phyloP scores from a whole-genome alignment of 331 rosid genomes.

The Stylosanthes scabra region DNA sequence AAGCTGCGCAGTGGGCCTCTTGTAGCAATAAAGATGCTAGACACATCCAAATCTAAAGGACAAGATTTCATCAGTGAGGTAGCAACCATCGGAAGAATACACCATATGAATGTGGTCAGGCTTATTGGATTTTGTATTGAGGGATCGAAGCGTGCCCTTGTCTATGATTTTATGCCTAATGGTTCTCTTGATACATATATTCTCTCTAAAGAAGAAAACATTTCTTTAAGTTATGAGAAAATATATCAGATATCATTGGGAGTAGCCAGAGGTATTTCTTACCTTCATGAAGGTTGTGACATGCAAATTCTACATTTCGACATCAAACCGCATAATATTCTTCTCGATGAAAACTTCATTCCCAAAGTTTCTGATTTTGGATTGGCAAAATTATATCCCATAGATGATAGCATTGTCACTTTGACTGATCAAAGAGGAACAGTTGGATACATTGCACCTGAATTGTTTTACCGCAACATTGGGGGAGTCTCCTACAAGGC shows the following conservation, averaged over 20 bases:
- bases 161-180: constrained; percentile 41
- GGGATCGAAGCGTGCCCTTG: constrained; percentile 26
- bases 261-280: constrained; percentile 27
- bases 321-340: constrained; percentile 35
- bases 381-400: constrained; percentile 43
- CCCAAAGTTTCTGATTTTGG: constrained; percentile 35
- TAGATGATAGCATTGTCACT: constrained; percentile 33
- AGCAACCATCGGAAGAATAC: constrained; percentile 38
- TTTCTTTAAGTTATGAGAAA: not conserved
- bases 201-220: constrained; percentile 7
- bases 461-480: constrained; percentile 28
- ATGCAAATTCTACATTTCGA: constrained; percentile 39
- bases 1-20: constrained; percentile 23
- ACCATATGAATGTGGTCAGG: constrained; percentile 23
- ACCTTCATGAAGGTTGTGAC: constrained; percentile 35
- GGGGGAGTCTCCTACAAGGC: constrained; percentile 29
- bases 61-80: constrained; percentile 38
- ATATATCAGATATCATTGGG: constrained; percentile 33
- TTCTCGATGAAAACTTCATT: constrained; percentile 19
- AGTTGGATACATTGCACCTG: constrained; percentile 28
- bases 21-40: constrained; percentile 27
- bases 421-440: constrained; percentile 46
- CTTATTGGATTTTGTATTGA: constrained; percentile 32
- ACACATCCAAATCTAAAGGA: constrained; percentile 3
- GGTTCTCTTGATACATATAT: constrained; percentile 36